Percentiles rank a stretch among this genome's conserved stretches.
These are phyloP conservation scores for Fusarium sp. DNA, from an alignment of 2,329 filamentous ascomycete genomes.

Conservation along the genomic window DNA sequence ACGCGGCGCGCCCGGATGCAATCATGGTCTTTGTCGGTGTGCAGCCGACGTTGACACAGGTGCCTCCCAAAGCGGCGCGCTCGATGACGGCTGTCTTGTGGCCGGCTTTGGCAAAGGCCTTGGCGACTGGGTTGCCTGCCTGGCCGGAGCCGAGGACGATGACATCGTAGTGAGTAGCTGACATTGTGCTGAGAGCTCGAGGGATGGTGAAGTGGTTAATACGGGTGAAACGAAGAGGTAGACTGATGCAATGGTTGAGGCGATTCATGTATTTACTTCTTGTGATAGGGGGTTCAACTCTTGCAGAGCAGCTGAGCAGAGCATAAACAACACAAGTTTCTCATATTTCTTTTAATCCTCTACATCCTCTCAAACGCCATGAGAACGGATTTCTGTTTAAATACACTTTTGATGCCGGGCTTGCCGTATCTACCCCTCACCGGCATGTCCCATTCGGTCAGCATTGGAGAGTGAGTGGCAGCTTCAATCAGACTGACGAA, in stretches of 20 bases:
- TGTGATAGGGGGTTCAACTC: background rate
- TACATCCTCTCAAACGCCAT: background rate
- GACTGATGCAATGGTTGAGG: background rate
- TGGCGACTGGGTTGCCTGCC: slow-evolving; percentile 61
- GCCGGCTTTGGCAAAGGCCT: slow-evolving; percentile 58
- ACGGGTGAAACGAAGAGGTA: background rate
- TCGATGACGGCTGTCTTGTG: slow-evolving; percentile 61
- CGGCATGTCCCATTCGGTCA: slow-evolving; percentile 8
- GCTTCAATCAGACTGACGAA: slow-evolving; percentile 38
- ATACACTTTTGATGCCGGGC: slow-evolving; percentile 14
- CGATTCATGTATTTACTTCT: slow-evolving; percentile 19
- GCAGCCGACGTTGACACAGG: slow-evolving; percentile 66
- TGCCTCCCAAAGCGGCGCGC: slow-evolving; percentile 61
- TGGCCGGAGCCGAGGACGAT: slow-evolving; percentile 66
- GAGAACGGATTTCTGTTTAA: slow-evolving; percentile 5
- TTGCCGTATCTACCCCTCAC: slow-evolving; percentile 40
- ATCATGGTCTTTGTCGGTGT: slow-evolving; percentile 70
- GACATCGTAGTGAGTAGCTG: slow-evolving; percentile 40
- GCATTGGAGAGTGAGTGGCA: background rate
- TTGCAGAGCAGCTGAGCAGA: background rate
- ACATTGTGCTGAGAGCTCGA: slow-evolving; percentile 28
- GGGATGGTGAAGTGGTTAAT: background rate
- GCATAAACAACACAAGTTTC: background rate
- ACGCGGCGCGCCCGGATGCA: slow-evolving; percentile 61
- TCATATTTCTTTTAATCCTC: background rate